phyloP scores from a whole-genome alignment of 768 basidiomycete genomes.

The Clavaria fumosa region DNA sequence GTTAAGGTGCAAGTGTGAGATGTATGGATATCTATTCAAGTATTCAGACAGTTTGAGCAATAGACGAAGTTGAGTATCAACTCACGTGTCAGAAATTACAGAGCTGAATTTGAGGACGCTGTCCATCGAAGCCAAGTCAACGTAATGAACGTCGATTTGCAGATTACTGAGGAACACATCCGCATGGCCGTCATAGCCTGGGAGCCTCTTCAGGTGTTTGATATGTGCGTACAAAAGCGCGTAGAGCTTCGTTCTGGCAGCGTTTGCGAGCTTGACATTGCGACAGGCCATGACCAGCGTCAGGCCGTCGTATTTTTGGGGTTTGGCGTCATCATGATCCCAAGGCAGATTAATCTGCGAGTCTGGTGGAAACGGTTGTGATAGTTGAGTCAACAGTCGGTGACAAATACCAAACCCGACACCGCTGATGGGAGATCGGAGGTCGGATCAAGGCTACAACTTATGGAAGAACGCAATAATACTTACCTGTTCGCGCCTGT shows the following conservation, averaged over 20 bases:
- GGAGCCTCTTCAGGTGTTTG: conserved; percentile 17
- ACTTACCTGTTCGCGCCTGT: conserved; percentile 65
- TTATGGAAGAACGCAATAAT: too few relatives aligned
- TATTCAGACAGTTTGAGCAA: too few relatives aligned
- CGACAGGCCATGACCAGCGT: conserved; percentile 76
- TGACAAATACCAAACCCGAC: conserved; percentile 75
- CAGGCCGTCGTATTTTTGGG: conserved; percentile 26
- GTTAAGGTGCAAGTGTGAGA: conserved; percentile 71
- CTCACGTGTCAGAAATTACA: conserved; percentile 38
- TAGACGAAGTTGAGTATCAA: conserved; percentile 4
- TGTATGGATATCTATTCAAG: conserved; percentile 48
- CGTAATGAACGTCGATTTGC: conserved; percentile 38
- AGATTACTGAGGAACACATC: conserved; percentile 43
- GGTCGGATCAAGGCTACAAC: too few relatives aligned
- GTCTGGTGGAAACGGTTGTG: conserved; percentile 34
- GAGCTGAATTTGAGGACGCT: conserved; percentile 50
- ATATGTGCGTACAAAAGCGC: conserved; percentile 40
- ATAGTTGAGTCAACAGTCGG: conserved; percentile 56
- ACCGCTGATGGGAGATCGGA: conserved; percentile 44
- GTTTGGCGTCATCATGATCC: background rate
- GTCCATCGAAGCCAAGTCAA: conserved; percentile 48
- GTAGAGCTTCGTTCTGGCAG: conserved; percentile 40
- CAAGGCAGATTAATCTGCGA: conserved; percentile 29
- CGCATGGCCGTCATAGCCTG: conserved; percentile 36
- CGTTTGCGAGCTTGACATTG: conserved; percentile 44